Evolutionary conservation across 192 early-diverging fungal genomes (phyloP).

Genomic region (Coemansia sp.): DNA sequence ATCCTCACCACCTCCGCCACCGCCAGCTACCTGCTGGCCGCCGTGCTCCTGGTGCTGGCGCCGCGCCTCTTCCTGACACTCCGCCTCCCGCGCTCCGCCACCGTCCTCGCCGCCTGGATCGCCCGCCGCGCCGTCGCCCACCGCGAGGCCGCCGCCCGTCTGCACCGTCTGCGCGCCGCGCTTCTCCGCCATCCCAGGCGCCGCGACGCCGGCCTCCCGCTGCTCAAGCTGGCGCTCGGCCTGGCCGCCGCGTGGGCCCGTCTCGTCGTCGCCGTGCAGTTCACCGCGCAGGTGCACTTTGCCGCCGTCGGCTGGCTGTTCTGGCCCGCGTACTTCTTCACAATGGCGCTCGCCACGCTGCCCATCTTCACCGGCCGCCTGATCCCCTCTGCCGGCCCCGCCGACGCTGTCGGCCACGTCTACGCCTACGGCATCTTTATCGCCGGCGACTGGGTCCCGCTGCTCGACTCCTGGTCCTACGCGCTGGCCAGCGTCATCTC

Average conservation of each 20-base stretch:
- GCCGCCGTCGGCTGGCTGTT: conserved; percentile 48
- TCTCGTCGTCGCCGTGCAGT: conserved; percentile 53
- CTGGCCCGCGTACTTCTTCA: conserved; percentile 58
- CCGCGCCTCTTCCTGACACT: conserved; percentile 20
- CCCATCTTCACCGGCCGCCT: conserved; percentile 74
- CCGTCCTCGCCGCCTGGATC: conserved; percentile 19
- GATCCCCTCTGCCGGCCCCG: conserved; percentile 57
- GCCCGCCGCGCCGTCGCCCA: conserved; percentile 17
- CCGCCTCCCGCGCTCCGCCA: background rate
- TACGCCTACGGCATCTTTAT: conserved; percentile 60
- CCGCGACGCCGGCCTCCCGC: conserved; percentile 5
- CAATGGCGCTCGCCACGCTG: conserved; percentile 53
- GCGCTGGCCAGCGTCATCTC: conserved; percentile 39
- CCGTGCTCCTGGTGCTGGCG: conserved; percentile 38
- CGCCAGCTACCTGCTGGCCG: conserved; percentile 48
- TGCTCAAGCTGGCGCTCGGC: conserved; percentile 25
- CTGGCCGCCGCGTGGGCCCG: conserved; percentile 35
- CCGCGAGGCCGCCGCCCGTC: conserved; percentile 26
- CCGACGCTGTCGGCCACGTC: conserved; percentile 50
- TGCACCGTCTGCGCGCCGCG: conserved; percentile 12
- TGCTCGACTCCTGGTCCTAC: conserved; percentile 50
- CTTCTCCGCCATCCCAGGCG: conserved; percentile 6
- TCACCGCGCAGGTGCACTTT: conserved; percentile 44
- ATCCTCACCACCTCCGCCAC: conserved; percentile 51
- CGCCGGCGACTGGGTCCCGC: conserved; percentile 47